Conservation (phyloP, 495 filamentous ascomycete genomes). For the Cenococcum geophilum region DNA sequence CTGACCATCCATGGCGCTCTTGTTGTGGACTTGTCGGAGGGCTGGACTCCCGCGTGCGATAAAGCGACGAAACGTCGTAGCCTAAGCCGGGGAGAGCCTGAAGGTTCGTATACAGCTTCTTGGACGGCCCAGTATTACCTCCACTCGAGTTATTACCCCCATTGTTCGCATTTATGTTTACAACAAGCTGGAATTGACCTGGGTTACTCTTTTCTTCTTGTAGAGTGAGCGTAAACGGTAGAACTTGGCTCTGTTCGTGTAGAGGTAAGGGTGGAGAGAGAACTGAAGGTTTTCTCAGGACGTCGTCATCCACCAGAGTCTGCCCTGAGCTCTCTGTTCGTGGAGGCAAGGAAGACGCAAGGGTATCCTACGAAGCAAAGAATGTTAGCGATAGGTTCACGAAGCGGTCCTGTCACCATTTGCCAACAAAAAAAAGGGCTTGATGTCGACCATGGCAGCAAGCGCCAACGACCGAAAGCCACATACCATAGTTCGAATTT, state of each 20-base stretch:
- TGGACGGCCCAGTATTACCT: constrained; percentile 2
- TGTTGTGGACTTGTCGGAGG: constrained; percentile 22
- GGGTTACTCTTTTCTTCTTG: constrained; percentile 29
- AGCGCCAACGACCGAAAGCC: neutral
- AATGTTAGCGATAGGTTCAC: neutral
- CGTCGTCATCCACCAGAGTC: neutral
- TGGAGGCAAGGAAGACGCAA: neutral
- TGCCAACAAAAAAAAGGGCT: neutral
- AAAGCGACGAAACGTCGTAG: constrained; percentile 25
- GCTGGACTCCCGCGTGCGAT: constrained; percentile 25
- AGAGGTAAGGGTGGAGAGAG: constrained; percentile 13
- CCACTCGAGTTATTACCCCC: neutral
- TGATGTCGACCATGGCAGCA: neutral
- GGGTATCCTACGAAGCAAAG: neutral
- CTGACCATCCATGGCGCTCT: constrained; percentile 29
- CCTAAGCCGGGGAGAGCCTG: constrained; percentile 23
- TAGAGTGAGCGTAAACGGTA: constrained; percentile 26
- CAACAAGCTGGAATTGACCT: constrained; percentile 28
- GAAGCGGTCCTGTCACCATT: neutral
- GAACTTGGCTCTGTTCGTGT: constrained; percentile 24
- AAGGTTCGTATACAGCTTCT: constrained; percentile 24
- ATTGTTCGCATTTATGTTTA: constrained; percentile 23
- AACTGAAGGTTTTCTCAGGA: neutral
- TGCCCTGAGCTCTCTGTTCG: neutral
- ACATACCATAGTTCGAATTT: neutral